Percentiles rank a stretch among this genome's conserved stretches.
These are phyloP conservation scores for Pelargonium australe DNA, from an alignment of 441 rosid species.

Conservation along the genomic window DNA sequence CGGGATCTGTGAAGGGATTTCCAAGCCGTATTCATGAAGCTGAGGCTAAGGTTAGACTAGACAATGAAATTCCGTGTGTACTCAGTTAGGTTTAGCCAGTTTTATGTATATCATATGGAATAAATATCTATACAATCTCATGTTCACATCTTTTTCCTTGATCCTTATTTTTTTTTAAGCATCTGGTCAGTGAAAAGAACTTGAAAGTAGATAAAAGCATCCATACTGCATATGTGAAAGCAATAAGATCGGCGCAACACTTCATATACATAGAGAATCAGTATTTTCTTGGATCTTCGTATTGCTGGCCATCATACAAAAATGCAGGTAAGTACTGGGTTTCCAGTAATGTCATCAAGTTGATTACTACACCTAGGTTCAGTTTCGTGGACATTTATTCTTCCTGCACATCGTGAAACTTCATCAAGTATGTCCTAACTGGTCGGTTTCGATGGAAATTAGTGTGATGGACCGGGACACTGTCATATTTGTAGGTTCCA, in stretches of 20 bases:
- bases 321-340: conserved; percentile 43
- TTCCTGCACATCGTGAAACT: no score
- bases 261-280: conserved; percentile 70
- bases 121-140: no score
- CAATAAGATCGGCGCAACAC: conserved; percentile 65
- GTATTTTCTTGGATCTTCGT: conserved; percentile 72
- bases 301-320: conserved; percentile 53
- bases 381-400: no score
- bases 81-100: no score
- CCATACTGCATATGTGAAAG: conserved; percentile 61
- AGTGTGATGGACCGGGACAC: no score
- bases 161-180: conserved; percentile 32
- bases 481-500: no score
- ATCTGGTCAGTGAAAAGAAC: conserved; percentile 60
- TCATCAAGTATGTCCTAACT: no score
- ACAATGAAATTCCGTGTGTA: no score
- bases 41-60: background rate
- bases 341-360: no score
- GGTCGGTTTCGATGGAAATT: no score
- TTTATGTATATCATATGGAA: no score
- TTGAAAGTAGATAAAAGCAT: conserved; percentile 66
- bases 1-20: conserved; percentile 76
- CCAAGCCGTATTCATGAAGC: conserved; percentile 83
- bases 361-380: no score
- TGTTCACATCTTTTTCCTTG: background rate